These are phyloP conservation scores for Pyrenochaeta sp. DNA, from an alignment of 2,329 filamentous ascomycete genomes.

Conservation along the genomic window DNA sequence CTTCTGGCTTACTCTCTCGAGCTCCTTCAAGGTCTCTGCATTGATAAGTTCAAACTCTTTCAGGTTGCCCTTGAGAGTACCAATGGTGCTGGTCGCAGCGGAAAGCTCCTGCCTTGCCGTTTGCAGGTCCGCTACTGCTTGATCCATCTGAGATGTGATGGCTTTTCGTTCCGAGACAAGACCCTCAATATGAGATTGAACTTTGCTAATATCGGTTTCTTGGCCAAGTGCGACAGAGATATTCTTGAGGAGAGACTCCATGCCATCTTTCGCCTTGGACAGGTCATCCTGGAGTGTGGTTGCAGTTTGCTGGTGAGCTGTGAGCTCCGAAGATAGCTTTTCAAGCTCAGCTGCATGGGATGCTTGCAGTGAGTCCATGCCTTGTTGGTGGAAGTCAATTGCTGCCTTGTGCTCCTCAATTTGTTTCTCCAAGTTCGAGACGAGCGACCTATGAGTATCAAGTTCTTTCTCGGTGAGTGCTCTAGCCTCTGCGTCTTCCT, in stretches of 20 bases:
- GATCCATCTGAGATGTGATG: slow-evolving; percentile 51
- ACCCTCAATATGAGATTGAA: slow-evolving; percentile 53
- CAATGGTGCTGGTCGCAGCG: slow-evolving; percentile 47
- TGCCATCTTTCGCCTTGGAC: slow-evolving; percentile 64
- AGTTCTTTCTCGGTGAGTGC: slow-evolving; percentile 63
- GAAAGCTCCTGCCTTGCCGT: slow-evolving; percentile 53
- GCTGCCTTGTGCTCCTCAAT: slow-evolving; percentile 64
- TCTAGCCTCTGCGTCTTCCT: slow-evolving; percentile 68
- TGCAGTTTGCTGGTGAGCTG: slow-evolving; percentile 38
- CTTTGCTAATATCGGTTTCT: slow-evolving; percentile 57
- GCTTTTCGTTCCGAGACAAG: slow-evolving; percentile 56
- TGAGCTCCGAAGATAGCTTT: slow-evolving; percentile 45
- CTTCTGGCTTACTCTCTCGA: slow-evolving; percentile 64
- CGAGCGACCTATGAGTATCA: slow-evolving; percentile 58
- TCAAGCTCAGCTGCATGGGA: slow-evolving; percentile 65
- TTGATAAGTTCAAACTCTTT: slow-evolving; percentile 57
- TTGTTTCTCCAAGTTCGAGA: slow-evolving; percentile 64
- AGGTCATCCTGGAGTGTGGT: slow-evolving; percentile 64
- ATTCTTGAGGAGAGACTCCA: slow-evolving; percentile 66
- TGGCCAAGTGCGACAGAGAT: slow-evolving; percentile 70
- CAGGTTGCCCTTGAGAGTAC: slow-evolving; percentile 53
- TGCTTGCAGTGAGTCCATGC: slow-evolving; percentile 61
- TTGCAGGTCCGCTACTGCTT: slow-evolving; percentile 53
- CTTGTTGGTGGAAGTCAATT: slow-evolving; percentile 62
- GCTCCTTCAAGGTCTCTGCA: slow-evolving; percentile 64